Conservation (phyloP, 1,139 yeast species). For the Candida freyschussii region DNA sequence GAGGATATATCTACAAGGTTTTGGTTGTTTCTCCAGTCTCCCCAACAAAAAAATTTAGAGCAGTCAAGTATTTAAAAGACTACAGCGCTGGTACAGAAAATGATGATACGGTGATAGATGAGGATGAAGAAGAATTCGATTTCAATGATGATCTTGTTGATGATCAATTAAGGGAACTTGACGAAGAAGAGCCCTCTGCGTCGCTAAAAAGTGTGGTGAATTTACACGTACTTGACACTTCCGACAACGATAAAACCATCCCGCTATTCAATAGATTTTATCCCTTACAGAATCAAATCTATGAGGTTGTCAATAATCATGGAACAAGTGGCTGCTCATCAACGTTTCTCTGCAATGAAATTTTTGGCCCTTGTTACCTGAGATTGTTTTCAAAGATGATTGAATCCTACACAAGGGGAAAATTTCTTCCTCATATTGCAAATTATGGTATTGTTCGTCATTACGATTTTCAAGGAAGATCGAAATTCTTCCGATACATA, state of each 20-base stretch:
- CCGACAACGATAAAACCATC: slow-evolving; percentile 15
- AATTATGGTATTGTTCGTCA: slow-evolving; percentile 51
- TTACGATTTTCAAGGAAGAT: slow-evolving; percentile 69
- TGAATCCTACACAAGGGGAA: slow-evolving; percentile 41
- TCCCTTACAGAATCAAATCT: slow-evolving; percentile 62
- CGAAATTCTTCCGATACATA: slow-evolving; percentile 67
- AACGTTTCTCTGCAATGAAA: slow-evolving; percentile 41
- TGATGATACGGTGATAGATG: slow-evolving; percentile 25
- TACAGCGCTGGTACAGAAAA: slow-evolving; percentile 27
- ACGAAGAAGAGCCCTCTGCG: slow-evolving; percentile 23
- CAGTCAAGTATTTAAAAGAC: slow-evolving; percentile 57
- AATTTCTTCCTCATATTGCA: slow-evolving; percentile 29
- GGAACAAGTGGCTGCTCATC: slow-evolving; percentile 52
- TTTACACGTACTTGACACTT: slow-evolving; percentile 22
- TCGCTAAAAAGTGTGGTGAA: slow-evolving; percentile 28
- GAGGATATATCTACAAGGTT: slow-evolving; percentile 54
- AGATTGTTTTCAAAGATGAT: slow-evolving; percentile 47
- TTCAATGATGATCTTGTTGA: slow-evolving; percentile 23
- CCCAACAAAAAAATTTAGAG: slow-evolving; percentile 43
- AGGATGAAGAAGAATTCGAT: slow-evolving; percentile 26
- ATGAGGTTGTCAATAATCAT: slow-evolving; percentile 38
- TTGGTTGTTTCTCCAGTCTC: slow-evolving; percentile 49
- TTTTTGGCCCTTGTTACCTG: slow-evolving; percentile 52
- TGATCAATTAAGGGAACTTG: slow-evolving; percentile 22
- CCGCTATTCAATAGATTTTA: slow-evolving; percentile 47